Conservation (phyloP, 768 basidiomycete species). For the Tulasnella sp. region DNA sequence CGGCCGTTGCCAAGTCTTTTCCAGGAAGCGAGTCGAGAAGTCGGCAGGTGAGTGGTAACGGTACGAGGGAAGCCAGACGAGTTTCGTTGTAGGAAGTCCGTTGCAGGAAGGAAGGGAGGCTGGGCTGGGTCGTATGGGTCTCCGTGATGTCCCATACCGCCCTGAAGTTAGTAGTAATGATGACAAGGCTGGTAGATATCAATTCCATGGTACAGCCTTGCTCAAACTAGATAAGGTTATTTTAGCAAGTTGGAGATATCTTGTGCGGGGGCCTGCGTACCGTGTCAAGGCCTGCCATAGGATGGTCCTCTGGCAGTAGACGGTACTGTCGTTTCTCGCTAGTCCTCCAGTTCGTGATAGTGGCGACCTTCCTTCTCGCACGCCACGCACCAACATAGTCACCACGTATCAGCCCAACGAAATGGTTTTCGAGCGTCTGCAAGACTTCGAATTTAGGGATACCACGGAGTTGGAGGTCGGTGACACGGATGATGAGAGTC, state of each 20-base stretch:
- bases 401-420: slow-evolving; percentile 3
- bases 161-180: neutral
- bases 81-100: too few relatives aligned
- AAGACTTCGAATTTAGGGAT: neutral
- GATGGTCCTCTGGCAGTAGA: neutral
- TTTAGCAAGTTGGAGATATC: neutral
- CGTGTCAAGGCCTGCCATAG: neutral
- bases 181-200: neutral
- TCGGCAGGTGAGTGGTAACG: too few relatives aligned
- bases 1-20: too few relatives aligned
- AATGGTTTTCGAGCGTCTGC: neutral
- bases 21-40: too few relatives aligned
- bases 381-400: slow-evolving; percentile 1
- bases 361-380: neutral
- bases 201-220: neutral
- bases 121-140: too few relatives aligned
- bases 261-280: neutral
- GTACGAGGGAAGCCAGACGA: too few relatives aligned
- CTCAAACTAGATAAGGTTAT: neutral
- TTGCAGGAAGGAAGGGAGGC: too few relatives aligned
- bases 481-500: neutral
- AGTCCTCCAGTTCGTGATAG: slow-evolving; percentile 9
- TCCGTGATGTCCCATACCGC: neutral
- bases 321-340: neutral
- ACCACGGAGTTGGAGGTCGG: neutral